Conservation (phyloP, 495 filamentous ascomycete genomes). For the Copromyces sp. region DNA sequence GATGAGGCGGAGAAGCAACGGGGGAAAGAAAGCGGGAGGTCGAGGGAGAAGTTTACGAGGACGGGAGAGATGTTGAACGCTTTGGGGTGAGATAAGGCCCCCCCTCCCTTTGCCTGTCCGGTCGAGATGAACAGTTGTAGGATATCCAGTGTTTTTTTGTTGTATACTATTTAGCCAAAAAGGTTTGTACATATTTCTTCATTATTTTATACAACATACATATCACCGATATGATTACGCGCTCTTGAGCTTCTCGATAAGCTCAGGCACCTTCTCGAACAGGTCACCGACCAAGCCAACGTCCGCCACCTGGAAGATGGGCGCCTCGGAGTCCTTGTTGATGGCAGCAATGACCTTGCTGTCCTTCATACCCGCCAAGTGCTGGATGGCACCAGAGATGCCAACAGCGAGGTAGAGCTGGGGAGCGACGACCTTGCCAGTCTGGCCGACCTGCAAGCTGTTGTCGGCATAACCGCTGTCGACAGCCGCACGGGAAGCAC, state of each 20-base stretch:
- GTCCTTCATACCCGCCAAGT: slow-evolving; percentile 99
- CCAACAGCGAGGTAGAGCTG: slow-evolving; percentile 92
- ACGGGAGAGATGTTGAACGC: slow-evolving; percentile 72
- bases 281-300: slow-evolving; percentile 91
- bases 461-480: slow-evolving; percentile 99
- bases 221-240: slow-evolving; percentile 24
- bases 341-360: slow-evolving; percentile 99
- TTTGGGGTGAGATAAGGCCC: slow-evolving; percentile 26
- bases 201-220: background rate
- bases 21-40: slow-evolving; percentile 59
- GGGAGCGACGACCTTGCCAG: slow-evolving; percentile 95
- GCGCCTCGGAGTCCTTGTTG: slow-evolving; percentile 94
- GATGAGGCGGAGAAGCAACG: slow-evolving; percentile 63
- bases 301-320: slow-evolving; percentile 97
- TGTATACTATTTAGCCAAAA: background rate
- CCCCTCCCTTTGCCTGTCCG: background rate
- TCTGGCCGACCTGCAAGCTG: slow-evolving; percentile 95
- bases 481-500: slow-evolving; percentile 88
- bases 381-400: slow-evolving; percentile 95
- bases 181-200: background rate
- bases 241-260: slow-evolving; percentile 87
- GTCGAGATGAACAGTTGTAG: background rate
- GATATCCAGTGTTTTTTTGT: background rate
- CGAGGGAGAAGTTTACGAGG: slow-evolving; percentile 72
- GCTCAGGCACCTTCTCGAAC: slow-evolving; percentile 88